Evolutionary conservation across 2,329 filamentous ascomycete species (phyloP).

Genomic region (Dactylella cylindrospora): DNA sequence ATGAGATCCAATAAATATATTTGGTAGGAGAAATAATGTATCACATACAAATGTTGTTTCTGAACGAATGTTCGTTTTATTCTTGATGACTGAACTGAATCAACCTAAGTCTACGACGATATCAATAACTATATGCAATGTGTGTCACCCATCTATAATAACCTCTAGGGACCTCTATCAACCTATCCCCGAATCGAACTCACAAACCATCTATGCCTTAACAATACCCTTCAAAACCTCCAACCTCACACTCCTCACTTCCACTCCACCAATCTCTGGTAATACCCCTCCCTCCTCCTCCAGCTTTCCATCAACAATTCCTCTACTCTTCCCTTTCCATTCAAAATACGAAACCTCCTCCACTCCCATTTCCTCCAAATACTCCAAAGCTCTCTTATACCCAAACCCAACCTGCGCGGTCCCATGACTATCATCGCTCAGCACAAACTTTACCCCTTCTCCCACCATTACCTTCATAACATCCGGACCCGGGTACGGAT

Average conservation of each 20-base stretch:
- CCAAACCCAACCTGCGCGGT: slow-evolving; percentile 84
- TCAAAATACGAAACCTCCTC: slow-evolving; percentile 56
- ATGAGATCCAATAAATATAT: no score
- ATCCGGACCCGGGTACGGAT: slow-evolving; percentile 80
- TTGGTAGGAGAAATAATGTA: no score
- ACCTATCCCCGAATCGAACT: no score
- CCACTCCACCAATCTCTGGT: slow-evolving; percentile 12
- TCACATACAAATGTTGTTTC: no score
- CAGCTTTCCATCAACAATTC: slow-evolving; percentile 9
- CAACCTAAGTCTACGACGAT: no score
- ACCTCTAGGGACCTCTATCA: no score
- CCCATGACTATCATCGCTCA: slow-evolving; percentile 94
- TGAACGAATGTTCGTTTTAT: no score
- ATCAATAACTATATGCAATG: no score
- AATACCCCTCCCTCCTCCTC: background rate
- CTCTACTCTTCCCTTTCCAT: slow-evolving; percentile 13
- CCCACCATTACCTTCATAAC: slow-evolving; percentile 72
- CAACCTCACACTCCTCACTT: slow-evolving; percentile 13
- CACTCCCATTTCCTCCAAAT: slow-evolving; percentile 68
- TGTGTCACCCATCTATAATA: no score
- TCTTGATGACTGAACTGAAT: no score
- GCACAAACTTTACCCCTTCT: slow-evolving; percentile 71
- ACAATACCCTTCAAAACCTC: slow-evolving; percentile 14
- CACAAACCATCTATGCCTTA: no score
- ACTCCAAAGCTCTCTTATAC: slow-evolving; percentile 70